Conservation (phyloP, 495 filamentous ascomycete species). For the Sabuloglossum arenarium region DNA sequence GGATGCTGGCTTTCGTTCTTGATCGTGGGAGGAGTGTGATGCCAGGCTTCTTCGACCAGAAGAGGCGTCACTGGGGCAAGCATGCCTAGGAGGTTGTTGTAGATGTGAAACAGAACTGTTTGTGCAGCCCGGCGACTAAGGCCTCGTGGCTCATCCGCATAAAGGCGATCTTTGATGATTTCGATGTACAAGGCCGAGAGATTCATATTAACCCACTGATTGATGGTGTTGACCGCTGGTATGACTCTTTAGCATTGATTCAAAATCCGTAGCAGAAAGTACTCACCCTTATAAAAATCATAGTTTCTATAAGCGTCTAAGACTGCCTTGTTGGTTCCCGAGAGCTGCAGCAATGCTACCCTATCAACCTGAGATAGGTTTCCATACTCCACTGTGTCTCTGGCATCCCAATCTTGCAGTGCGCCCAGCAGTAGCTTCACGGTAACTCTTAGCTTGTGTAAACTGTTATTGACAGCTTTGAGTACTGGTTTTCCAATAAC, state of each 20-base stretch:
- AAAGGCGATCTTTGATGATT: conserved; percentile 71
- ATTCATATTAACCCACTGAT: conserved; percentile 57
- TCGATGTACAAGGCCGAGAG: conserved; percentile 91
- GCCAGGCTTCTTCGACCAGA: conserved; percentile 77
- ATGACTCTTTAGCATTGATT: not conserved
- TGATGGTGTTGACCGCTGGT: conserved; percentile 39
- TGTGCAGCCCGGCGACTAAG: conserved; percentile 31
- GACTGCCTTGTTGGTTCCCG: conserved; percentile 35
- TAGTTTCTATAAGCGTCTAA: conserved; percentile 40
- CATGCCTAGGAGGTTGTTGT: conserved; percentile 48
- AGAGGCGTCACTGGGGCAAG: conserved; percentile 65
- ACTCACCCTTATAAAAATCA: conserved; percentile 52
- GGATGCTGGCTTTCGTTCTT: conserved; percentile 19
- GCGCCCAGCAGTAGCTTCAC: conserved; percentile 78
- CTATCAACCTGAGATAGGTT: conserved; percentile 35
- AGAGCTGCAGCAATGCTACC: conserved; percentile 58
- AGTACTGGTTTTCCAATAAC: conserved; percentile 56
- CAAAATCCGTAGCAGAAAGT: not conserved
- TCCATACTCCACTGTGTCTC: conserved; percentile 17
- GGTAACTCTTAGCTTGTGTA: conserved; percentile 72
- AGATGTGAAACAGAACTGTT: conserved; percentile 49
- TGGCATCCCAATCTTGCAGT: conserved; percentile 35
- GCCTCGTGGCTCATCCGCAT: conserved; percentile 46
- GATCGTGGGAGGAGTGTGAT: conserved; percentile 43
- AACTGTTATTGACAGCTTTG: conserved; percentile 42